Evolutionary conservation across 768 basidiomycete species (phyloP).

Genomic region (Russula sp.): DNA sequence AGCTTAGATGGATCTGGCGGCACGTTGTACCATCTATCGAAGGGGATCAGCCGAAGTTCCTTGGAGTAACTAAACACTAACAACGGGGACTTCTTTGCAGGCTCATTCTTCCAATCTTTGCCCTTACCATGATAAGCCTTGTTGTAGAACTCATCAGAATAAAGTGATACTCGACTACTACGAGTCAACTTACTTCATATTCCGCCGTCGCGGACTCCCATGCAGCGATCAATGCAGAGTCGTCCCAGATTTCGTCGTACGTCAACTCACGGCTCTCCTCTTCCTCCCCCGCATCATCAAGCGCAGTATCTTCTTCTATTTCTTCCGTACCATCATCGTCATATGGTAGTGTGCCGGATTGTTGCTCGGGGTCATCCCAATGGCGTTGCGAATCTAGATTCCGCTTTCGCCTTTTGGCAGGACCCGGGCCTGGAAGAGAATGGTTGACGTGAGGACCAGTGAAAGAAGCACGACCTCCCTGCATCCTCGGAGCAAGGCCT

Average conservation of each 20-base stretch:
- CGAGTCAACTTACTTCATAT: conserved; percentile 46
- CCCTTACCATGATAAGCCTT: conserved; percentile 60
- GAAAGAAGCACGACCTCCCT: conserved; percentile 16
- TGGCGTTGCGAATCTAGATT: conserved; percentile 29
- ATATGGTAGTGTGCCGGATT: conserved; percentile 27
- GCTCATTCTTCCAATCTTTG: conserved; percentile 66
- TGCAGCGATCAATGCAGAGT: conserved; percentile 72
- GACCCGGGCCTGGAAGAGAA: conserved; percentile 16
- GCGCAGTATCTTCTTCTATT: conserved; percentile 15
- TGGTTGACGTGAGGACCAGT: conserved; percentile 5
- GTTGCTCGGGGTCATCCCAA: conserved; percentile 36
- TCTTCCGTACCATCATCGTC: conserved; percentile 24
- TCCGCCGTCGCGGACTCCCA: conserved; percentile 83
- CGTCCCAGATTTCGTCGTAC: conserved; percentile 79
- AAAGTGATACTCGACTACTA: background rate
- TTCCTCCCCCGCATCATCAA: conserved; percentile 33
- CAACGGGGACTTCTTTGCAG: conserved; percentile 67
- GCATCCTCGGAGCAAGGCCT: conserved; percentile 1
- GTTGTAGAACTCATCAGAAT: background rate
- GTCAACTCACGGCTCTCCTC: conserved; percentile 58
- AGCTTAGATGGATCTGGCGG: conserved; percentile 32
- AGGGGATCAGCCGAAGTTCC: conserved; percentile 7
- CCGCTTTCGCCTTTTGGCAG: conserved; percentile 19
- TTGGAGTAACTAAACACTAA: conserved; percentile 33
- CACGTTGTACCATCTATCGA: conserved; percentile 68